These are phyloP conservation scores for Solanum virginianum DNA, from an alignment of 257 asterid species.

Conservation along the genomic window DNA sequence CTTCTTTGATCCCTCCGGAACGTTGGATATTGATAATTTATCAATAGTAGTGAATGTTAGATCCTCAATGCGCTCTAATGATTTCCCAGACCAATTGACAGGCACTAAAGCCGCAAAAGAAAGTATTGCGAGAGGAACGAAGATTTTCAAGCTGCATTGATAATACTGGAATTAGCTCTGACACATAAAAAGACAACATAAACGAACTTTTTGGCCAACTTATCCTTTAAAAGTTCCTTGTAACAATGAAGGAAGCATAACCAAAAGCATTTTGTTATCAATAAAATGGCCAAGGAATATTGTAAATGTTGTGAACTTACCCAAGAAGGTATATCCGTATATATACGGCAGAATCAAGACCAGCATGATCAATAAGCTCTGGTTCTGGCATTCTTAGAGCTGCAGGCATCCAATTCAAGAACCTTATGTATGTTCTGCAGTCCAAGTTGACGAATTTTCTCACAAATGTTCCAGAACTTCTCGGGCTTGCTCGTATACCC, in stretches of 20 bases:
- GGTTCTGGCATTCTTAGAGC: slow-evolving; percentile 80
- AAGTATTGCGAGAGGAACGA: slow-evolving; percentile 61
- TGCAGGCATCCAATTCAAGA: slow-evolving; percentile 89
- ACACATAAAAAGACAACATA: neutral
- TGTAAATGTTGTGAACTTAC: slow-evolving; percentile 24
- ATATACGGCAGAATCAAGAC: slow-evolving; percentile 77
- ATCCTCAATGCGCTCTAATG: slow-evolving; percentile 38
- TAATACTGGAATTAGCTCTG: neutral
- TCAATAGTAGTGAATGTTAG: slow-evolving; percentile 64
- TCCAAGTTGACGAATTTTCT: slow-evolving; percentile 43
- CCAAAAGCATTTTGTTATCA: neutral
- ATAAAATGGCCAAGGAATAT: neutral
- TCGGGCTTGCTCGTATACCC: slow-evolving; percentile 60
- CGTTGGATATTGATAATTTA: slow-evolving; percentile 83
- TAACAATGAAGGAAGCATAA: neutral
- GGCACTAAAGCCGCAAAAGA: slow-evolving; percentile 70
- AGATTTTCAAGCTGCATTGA: slow-evolving; percentile 67
- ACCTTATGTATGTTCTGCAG: slow-evolving; percentile 34
- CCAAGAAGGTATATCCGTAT: slow-evolving; percentile 82
- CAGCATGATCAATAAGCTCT: slow-evolving; percentile 83
- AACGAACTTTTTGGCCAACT: neutral
- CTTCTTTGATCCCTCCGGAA: slow-evolving; percentile 73
- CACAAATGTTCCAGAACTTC: slow-evolving; percentile 27
- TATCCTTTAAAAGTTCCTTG: neutral
- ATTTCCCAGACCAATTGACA: slow-evolving; percentile 70